Conservation (phyloP, 2,329 filamentous ascomycete species). For the Aphanoascus verrucosus region DNA sequence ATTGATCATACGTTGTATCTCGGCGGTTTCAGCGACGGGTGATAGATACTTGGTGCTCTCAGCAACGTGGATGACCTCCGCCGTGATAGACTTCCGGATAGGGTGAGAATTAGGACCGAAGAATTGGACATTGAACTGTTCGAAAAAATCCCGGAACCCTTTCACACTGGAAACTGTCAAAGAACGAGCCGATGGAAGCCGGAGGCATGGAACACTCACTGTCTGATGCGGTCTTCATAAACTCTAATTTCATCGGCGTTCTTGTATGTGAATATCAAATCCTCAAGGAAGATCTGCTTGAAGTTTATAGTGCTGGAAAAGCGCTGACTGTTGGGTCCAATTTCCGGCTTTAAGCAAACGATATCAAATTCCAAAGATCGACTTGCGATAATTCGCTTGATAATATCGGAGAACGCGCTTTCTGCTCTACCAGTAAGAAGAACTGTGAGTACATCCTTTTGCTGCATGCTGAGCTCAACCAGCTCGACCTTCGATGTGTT, state of each 20-base stretch:
- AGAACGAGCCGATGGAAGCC: not conserved
- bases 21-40: constrained; percentile 66
- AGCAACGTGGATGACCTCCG: constrained; percentile 77
- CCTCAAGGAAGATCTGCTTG: constrained; percentile 74
- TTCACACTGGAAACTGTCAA: constrained; percentile 45
- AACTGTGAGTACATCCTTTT: constrained; percentile 74
- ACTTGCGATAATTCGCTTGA: constrained; percentile 69
- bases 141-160: constrained; percentile 76
- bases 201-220: constrained; percentile 31
- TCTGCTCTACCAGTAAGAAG: constrained; percentile 81
- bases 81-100: constrained; percentile 54
- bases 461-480: constrained; percentile 66
- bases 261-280: constrained; percentile 76
- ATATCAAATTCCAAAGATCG: constrained; percentile 80
- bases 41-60: constrained; percentile 65
- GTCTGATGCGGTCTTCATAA: constrained; percentile 54
- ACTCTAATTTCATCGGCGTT: constrained; percentile 67
- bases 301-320: constrained; percentile 81
- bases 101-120: constrained; percentile 34
- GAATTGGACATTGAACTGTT: constrained; percentile 58
- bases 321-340: constrained; percentile 65
- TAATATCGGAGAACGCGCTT: constrained; percentile 60
- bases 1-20: constrained; percentile 83
- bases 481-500: constrained; percentile 46
- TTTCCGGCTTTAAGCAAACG: constrained; percentile 73